Conservation (phyloP, 371 early-diverging fungal species). For the Actinomucor elegans region DNA sequence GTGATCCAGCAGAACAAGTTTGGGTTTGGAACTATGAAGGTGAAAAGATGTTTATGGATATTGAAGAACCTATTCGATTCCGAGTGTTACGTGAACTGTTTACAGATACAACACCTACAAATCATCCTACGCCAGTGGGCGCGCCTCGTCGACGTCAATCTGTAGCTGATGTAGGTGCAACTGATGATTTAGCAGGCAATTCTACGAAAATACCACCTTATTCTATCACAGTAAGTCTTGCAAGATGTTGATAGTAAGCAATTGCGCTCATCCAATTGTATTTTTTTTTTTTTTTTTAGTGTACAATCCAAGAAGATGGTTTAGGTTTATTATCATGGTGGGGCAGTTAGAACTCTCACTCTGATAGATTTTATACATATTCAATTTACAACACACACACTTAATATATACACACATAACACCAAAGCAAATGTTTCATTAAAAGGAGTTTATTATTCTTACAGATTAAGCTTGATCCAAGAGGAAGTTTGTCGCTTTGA, state of each 20-base stretch:
- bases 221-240: conserved; percentile 53
- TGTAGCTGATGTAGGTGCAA: conserved; percentile 44
- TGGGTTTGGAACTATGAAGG: conserved; percentile 91
- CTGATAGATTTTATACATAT: no score
- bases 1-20: conserved; percentile 72
- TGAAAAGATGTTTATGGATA: conserved; percentile 81
- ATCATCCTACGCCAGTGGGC: conserved; percentile 13
- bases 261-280: neutral
- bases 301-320: conserved; percentile 72
- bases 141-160: conserved; percentile 29
- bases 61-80: conserved; percentile 79
- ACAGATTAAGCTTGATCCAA: conserved; percentile 55
- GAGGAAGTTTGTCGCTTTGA: conserved; percentile 79
- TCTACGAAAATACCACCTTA: conserved; percentile 63
- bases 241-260: no score
- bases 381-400: neutral
- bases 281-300: conserved; percentile 31
- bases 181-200: conserved; percentile 54
- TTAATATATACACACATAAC: neutral
- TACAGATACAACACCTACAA: conserved; percentile 77
- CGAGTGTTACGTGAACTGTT: conserved; percentile 76
- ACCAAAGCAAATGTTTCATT: neutral
- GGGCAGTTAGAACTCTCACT: conserved; percentile 51
- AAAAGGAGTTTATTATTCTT: neutral
- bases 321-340: conserved; percentile 81